A percentile compares a stretch with the other conserved stretches of the same genome.
Conservation (phyloP, 2,329 filamentous ascomycete genomes). For the Penicillium sp. region DNA sequence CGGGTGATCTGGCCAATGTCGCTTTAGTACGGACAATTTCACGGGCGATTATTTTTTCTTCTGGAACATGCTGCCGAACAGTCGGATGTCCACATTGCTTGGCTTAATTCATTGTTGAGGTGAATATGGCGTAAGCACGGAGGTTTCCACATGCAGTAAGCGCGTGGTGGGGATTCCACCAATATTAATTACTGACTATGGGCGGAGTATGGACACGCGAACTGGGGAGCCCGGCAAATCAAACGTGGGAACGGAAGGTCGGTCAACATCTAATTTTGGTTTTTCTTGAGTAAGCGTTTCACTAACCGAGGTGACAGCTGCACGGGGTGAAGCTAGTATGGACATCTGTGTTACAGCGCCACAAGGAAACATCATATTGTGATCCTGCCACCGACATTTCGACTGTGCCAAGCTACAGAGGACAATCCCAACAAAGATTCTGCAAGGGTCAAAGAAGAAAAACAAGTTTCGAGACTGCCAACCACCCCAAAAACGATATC, state of each 20-base stretch:
- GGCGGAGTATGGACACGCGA: background rate
- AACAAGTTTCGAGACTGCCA: background rate
- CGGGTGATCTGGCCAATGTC: constrained; percentile 7
- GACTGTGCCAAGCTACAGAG: background rate
- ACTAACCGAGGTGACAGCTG: background rate
- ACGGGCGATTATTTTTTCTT: constrained; percentile 1
- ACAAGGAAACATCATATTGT: background rate
- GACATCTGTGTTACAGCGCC: background rate
- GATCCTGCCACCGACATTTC: background rate
- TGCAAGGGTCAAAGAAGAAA: background rate
- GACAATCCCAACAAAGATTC: background rate
- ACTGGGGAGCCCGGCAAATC: background rate
- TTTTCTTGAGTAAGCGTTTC: background rate
- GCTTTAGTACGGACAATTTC: constrained; percentile 1
- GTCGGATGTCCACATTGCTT: background rate
- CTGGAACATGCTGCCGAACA: constrained; percentile 8
- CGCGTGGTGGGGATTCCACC: background rate
- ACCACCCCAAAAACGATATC: background rate
- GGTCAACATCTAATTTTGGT: background rate
- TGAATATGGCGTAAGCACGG: background rate
- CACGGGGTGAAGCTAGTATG: background rate
- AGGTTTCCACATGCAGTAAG: background rate
- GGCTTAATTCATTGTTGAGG: background rate
- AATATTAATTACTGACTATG: background rate
- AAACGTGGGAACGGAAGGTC: background rate